Conservation (phyloP, 169 alveolate genomes). For the Perkinsus chesapeaki region DNA sequence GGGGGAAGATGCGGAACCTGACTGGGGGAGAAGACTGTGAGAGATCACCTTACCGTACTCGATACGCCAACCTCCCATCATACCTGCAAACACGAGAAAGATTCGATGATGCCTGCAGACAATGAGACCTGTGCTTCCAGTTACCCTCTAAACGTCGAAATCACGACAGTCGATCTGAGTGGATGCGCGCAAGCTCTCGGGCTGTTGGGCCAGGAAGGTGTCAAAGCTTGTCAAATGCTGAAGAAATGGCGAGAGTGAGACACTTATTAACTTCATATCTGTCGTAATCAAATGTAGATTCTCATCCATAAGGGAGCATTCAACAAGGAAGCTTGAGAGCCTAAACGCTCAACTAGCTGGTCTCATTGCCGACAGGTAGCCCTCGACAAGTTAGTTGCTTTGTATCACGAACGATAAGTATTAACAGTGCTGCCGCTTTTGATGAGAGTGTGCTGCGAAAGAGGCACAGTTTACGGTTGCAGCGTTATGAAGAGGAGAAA, state of each 20-base stretch:
- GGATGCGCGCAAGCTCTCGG: background rate
- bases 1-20: background rate
- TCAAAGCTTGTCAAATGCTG: background rate
- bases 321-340: background rate
- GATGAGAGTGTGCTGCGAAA: background rate
- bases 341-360: background rate
- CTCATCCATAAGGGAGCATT: background rate
- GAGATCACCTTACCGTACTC: too few species aligned
- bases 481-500: background rate
- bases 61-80: too few species aligned
- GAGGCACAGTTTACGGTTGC: background rate
- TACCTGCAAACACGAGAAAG: too few species aligned
- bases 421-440: background rate
- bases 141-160: background rate
- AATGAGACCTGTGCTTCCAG: too few species aligned
- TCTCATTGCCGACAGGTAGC: background rate
- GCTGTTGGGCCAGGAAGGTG: background rate
- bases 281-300: background rate
- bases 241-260: background rate
- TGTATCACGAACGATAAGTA: background rate
- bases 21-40: background rate
- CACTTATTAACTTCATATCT: background rate
- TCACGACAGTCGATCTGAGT: background rate
- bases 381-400: background rate
- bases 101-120: too few species aligned